Evolutionary conservation across 352 stramenopile genomes (phyloP).

Genomic region (Globisporangium cystogenes): DNA sequence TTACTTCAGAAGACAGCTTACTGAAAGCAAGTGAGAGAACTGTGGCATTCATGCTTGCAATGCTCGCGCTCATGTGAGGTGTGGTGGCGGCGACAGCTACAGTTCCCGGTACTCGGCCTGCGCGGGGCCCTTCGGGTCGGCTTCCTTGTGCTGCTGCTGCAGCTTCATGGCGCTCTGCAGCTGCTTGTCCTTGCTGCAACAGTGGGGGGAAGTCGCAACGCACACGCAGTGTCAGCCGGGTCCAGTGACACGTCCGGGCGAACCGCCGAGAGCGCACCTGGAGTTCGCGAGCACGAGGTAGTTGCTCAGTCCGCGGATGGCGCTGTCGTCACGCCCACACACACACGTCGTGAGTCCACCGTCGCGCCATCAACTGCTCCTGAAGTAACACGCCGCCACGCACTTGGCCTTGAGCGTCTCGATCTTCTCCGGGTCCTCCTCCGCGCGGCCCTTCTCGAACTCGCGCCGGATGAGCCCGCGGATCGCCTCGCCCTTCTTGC

Average conservation of each 20-base stretch:
- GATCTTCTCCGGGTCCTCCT: slow-evolving; percentile 81
- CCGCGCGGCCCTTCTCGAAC: slow-evolving; percentile 70
- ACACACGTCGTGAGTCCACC: not conserved
- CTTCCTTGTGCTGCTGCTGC: slow-evolving; percentile 29
- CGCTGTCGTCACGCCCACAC: slow-evolving; percentile 28
- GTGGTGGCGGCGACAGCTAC: too few species aligned
- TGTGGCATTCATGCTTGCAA: too few species aligned
- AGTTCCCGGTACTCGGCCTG: slow-evolving; percentile 81
- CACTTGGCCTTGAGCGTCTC: slow-evolving; percentile 83
- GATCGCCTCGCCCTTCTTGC: slow-evolving; percentile 80
- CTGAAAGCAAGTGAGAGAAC: not conserved
- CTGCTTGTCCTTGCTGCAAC: slow-evolving; percentile 79
- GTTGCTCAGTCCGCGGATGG: slow-evolving; percentile 80
- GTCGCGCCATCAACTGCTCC: not conserved
- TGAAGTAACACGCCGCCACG: slow-evolving; percentile 12
- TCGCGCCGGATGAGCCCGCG: slow-evolving; percentile 63
- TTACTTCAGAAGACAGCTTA: not conserved
- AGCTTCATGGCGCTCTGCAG: slow-evolving; percentile 77
- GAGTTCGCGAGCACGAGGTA: slow-evolving; percentile 86
- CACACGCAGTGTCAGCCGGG: not conserved
- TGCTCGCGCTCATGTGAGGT: too few species aligned
- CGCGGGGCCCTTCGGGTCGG: slow-evolving; percentile 24
- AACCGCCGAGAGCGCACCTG: slow-evolving; percentile 26
- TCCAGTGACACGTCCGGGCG: not conserved
- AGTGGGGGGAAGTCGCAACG: not conserved